These are phyloP conservation scores for Lichtheimia ramosa DNA, from an alignment of 371 early-diverging fungal genomes.

Conservation along the genomic window DNA sequence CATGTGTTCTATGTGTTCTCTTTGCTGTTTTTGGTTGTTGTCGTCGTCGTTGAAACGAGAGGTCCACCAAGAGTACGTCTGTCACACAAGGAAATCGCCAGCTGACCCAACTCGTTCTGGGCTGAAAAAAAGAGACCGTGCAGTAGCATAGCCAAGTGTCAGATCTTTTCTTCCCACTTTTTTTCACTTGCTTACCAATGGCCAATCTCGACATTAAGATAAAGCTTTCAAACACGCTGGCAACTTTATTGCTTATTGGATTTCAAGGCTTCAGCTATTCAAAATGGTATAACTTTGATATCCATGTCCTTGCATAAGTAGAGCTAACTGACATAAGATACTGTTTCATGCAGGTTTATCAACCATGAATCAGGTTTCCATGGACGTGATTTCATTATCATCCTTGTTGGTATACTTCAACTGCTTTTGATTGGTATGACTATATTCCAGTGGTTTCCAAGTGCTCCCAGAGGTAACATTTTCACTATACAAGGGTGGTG, in stretches of 20 bases:
- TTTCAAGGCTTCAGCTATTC: constrained; percentile 41
- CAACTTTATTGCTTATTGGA: constrained; percentile 35
- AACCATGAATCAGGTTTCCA: constrained; percentile 34
- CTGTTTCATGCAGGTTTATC: constrained; percentile 28
- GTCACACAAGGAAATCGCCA: too few species aligned
- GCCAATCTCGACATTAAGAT: constrained; percentile 40
- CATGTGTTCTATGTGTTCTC: too few species aligned
- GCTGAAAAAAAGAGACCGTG: too few species aligned
- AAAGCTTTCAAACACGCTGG: constrained; percentile 42
- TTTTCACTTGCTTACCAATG: constrained; percentile 17
- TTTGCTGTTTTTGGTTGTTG: too few species aligned
- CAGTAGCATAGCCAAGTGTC: too few species aligned
- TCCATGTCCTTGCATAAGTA: not conserved
- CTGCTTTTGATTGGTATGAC: constrained; percentile 43
- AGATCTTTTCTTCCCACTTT: not conserved
- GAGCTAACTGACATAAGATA: not conserved
- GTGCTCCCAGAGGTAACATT: constrained; percentile 43
- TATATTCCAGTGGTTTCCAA: constrained; percentile 49
- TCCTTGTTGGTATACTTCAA: constrained; percentile 33
- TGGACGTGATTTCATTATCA: constrained; percentile 36
- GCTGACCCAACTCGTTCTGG: too few species aligned
- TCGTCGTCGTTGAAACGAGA: too few species aligned
- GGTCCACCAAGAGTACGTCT: too few species aligned
- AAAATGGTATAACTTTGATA: constrained; percentile 20
- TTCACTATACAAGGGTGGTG: not conserved